A percentile compares a stretch with the other conserved stretches of the same genome.
phyloP scores from a whole-genome alignment of 2,329 filamentous ascomycete genomes.

The Stylonectria norvegica region DNA sequence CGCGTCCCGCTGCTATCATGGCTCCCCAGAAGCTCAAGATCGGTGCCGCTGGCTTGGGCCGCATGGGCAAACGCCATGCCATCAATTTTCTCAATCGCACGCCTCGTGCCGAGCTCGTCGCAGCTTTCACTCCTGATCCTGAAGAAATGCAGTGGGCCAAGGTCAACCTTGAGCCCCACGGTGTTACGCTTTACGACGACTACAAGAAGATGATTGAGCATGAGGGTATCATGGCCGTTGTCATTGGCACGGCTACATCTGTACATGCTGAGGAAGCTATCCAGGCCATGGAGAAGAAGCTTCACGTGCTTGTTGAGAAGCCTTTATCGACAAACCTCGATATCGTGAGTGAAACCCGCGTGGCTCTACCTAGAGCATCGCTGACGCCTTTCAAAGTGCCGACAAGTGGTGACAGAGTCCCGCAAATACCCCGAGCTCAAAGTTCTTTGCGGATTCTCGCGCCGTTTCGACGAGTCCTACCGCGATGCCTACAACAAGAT shows the following conservation, averaged over 20 bases:
- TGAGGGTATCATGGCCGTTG: constrained; percentile 39
- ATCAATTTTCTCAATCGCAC: constrained; percentile 44
- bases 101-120: constrained; percentile 47
- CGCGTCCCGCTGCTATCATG: constrained; percentile 8
- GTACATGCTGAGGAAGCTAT: constrained; percentile 57
- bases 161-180: constrained; percentile 40
- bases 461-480: constrained; percentile 60
- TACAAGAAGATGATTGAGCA: constrained; percentile 46
- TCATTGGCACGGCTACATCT: constrained; percentile 43
- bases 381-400: constrained; percentile 3
- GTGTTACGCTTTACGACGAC: constrained; percentile 41
- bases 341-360: constrained; percentile 3
- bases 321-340: constrained; percentile 51
- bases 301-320: constrained; percentile 60
- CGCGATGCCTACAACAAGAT: constrained; percentile 55
- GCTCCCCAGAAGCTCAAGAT: constrained; percentile 36
- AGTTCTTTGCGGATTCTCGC: constrained; percentile 46
- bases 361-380: not conserved
- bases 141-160: constrained; percentile 44
- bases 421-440: constrained; percentile 53
- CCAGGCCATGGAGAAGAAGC: constrained; percentile 50
- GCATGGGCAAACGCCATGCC: constrained; percentile 51
- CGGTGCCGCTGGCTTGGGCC: constrained; percentile 47
- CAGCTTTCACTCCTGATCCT: constrained; percentile 45
- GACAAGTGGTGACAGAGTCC: constrained; percentile 13